Evolutionary conservation across 2,329 filamentous ascomycete species (phyloP).

Genomic region (Sporothrix humicola): DNA sequence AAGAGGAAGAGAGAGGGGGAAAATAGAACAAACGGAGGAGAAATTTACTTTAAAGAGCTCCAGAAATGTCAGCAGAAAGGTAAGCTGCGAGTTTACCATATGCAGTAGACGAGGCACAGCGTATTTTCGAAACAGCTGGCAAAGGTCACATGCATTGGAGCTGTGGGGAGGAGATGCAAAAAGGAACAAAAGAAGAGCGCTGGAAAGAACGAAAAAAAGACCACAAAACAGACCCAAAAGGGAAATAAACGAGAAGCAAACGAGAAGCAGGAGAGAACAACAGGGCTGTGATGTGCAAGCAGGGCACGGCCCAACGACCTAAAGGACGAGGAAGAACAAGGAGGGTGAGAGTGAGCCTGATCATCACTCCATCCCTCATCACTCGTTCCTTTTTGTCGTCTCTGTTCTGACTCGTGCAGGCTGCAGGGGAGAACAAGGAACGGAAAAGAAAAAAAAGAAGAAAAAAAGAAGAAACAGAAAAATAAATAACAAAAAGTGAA

Average conservation of each 20-base stretch:
- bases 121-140: not conserved
- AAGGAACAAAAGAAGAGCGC: no score
- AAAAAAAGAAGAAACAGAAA: not conserved
- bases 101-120: not conserved
- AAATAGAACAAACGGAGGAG: not conserved
- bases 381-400: not conserved
- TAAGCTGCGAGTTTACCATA: not conserved
- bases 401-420: conserved; percentile 21
- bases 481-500: not conserved
- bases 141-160: not conserved
- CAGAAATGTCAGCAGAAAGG: not conserved
- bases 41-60: not conserved
- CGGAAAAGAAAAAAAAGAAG: not conserved
- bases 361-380: not conserved
- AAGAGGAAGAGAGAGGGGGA: not conserved
- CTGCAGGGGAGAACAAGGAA: conserved; percentile 17
- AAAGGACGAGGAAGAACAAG: not conserved
- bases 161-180: not conserved
- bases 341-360: not conserved
- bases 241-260: not conserved
- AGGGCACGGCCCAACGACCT: not conserved
- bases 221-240: not conserved
- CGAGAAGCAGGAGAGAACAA: not conserved
- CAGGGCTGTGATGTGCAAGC: not conserved
- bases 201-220: not conserved